Percentiles rank a stretch among this genome's conserved stretches.
These are phyloP conservation scores for Termitomyces sp. DNA, from an alignment of 768 basidiomycete species.

Conservation along the genomic window DNA sequence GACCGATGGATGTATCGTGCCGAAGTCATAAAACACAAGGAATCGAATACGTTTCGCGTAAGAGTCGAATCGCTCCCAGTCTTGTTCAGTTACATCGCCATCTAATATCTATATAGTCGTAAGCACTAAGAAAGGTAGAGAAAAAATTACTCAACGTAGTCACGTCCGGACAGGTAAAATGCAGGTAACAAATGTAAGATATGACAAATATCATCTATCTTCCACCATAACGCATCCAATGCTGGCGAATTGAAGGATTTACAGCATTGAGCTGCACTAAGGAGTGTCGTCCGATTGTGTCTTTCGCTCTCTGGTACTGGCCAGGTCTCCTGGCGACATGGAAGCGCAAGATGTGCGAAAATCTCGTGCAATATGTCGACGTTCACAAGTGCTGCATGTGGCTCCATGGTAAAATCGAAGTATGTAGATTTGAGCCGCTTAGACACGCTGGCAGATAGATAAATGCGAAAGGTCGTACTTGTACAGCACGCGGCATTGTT, in stretches of 20 bases:
- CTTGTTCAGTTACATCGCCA: neutral
- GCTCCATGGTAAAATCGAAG: neutral
- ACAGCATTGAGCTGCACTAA: slow-evolving; percentile 4
- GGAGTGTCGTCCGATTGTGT: neutral
- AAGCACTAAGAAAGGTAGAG: neutral
- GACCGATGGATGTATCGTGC: slow-evolving; percentile 4
- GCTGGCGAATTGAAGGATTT: slow-evolving; percentile 2
- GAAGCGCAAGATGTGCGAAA: slow-evolving; percentile 2
- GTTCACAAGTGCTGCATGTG: neutral
- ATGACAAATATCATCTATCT: slow-evolving; percentile 1
- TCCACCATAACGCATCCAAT: slow-evolving; percentile 9
- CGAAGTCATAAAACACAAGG: slow-evolving; percentile 2
- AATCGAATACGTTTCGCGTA: slow-evolving; percentile 6
- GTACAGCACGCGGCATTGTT: no score
- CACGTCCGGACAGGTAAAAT: neutral
- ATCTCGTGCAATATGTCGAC: slow-evolving; percentile 6
- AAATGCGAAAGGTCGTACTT: no score
- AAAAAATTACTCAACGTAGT: neutral
- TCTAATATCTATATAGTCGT: slow-evolving; percentile 1
- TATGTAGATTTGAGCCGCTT: neutral
- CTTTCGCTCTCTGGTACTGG: neutral
- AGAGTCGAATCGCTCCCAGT: slow-evolving; percentile 2
- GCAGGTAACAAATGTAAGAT: slow-evolving; percentile 4
- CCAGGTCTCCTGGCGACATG: neutral
- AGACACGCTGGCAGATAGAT: neutral